Evolutionary conservation across 2,329 filamentous ascomycete genomes (phyloP), one percentile per base, ranked within the genome.

Genomic region (Phaeosphaeria sp.): DNA sequence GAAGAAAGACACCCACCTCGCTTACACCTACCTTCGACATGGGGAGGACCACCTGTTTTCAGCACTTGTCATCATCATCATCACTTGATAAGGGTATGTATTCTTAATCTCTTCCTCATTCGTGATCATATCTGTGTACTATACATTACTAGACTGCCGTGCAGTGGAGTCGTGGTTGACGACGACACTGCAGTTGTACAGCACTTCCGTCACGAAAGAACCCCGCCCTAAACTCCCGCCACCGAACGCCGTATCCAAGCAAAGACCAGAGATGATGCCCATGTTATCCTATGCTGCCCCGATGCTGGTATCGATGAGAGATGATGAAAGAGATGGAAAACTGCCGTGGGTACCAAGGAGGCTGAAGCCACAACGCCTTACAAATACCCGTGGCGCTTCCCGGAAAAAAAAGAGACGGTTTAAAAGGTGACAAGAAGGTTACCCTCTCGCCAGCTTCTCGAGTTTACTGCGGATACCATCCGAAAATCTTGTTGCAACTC

Each of bases 381-480:
- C 17, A 15, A 39, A 6, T 13, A 39, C 17, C 36, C 17, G 17
- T 39, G 3, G 17, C n/a, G 36, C 36, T 39, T 39, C 36, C 36
- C 9, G 2, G 13, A 22, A 22, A 6, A 22, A 40, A 47, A 51
- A 15, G 33, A 39, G 40, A 25, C 15, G 6, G 3, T 36, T 13
- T 36, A 13, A 36, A 36, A 36, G 30, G 30, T 39, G 15, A 42
- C 24, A 24, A 49, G n/a, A 57, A 50, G 33, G 44, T 56, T 45
- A 61, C 43, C 72, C 71, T 42, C 74, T 65, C 27, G 79, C 74
- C 44, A 83, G 67, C 58, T 78, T 79, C 56, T 83, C 80, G 22
- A 86, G 75, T 72, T 86, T 86, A 54, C 79, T 78, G 42, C 81
- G 78, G 57, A 86, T 83, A 8, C 84, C 84, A 61, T 86, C 84